Base-by-base conservation (phyloP, 179 eudicot species). In the Actinidia chinensis region DNA sequence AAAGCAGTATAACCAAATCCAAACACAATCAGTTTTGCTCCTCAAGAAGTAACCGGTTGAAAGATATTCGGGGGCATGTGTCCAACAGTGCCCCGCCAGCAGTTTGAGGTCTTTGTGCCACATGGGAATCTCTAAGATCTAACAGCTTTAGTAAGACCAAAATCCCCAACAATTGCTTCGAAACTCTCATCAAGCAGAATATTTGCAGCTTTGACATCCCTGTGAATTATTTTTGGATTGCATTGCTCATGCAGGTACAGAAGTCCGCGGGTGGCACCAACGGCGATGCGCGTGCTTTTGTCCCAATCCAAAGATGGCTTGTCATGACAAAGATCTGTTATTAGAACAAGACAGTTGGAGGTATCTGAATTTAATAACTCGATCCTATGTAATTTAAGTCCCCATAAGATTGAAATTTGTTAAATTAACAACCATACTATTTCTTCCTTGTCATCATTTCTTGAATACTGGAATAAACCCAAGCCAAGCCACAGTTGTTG, bases 141-240 rank as follows among this genome's bases (percentile, higher is more conserved):
- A 95, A 87, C 44, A 95, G 90, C 91, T 95, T n/a, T 95, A 61
- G 98, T 97, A 8, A 95, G 95, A 71, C 98, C 98, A 85, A 95
- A 95, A 88, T 95, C 98, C 22, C 98, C 98, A 56, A 95, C 98
- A 50, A 95, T 91, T 11, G 97, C 98, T 86, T 95, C 97, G 79
- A 91, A 95, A 64, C 81, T 88, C 74, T 90, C 92, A 81, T 95
- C 98, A 7, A 95, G 97, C 80, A 95, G 87, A 68, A 95, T 93
- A 66, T 95, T 95, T 76, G 98, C 98, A 42, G 98, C 98, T 84
- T 95, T 95, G 15, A 95, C 98, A 68, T 95, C 98, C 86, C 98
- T 88, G 79, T 95, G 98, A 73, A 95, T 93, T 76, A 95, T 95
- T 81, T 88, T 93, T 3, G 98, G 98, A 74, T 91, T 95, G 76